Evolutionary conservation across 2,329 filamentous ascomycete genomes (phyloP).

Genomic region (Pleurostoma richardsiae): DNA sequence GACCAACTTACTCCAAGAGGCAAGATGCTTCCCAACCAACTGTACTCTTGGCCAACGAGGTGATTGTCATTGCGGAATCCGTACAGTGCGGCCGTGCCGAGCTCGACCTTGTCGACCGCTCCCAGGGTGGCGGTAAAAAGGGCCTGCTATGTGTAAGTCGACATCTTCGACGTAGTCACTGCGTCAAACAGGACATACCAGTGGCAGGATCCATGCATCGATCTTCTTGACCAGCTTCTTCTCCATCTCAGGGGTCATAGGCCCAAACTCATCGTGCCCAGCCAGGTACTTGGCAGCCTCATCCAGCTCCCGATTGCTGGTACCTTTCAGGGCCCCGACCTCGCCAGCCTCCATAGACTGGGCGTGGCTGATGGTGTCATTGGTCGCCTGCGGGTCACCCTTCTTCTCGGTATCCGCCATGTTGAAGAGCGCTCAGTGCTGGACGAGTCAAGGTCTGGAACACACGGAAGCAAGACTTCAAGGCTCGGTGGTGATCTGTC

Average conservation of each 20-base stretch:
- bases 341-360: neutral
- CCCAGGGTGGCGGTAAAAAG: conserved; percentile 20
- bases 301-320: neutral
- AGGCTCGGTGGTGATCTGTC: too few relatives aligned
- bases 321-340: neutral
- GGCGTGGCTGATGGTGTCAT: neutral
- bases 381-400: neutral
- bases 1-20: conserved; percentile 17
- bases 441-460: neutral
- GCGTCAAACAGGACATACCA: conserved; percentile 10
- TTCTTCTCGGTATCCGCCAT: neutral
- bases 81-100: conserved; percentile 26
- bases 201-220: conserved; percentile 19
- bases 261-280: conserved; percentile 3
- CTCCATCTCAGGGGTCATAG: conserved; percentile 21
- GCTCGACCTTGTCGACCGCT: conserved; percentile 24
- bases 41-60: conserved; percentile 23
- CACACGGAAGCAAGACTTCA: neutral
- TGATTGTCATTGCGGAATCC: conserved; percentile 25
- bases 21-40: conserved; percentile 23
- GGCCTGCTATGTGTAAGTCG: conserved; percentile 9
- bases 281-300: conserved; percentile 7
- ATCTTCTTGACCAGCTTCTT: conserved; percentile 19
- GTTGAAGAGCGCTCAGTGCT: neutral
- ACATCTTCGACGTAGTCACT: neutral